phyloP scores from a whole-genome alignment of 2,329 filamentous ascomycete genomes.

The Ophiostoma populinum region DNA sequence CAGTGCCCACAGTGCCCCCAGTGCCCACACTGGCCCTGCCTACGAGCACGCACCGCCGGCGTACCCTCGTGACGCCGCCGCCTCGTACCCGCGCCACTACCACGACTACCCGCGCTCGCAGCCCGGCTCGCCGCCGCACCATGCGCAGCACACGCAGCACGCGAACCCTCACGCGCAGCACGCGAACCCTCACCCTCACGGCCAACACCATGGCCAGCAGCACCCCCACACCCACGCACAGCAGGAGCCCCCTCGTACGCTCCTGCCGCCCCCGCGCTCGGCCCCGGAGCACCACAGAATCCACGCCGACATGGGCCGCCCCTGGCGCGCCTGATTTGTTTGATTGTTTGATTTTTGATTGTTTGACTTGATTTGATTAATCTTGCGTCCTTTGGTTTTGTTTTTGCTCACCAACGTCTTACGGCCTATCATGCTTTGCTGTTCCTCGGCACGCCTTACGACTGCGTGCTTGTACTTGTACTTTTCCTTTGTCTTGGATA shows the following conservation, averaged over 20 bases:
- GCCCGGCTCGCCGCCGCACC: constrained; percentile 8
- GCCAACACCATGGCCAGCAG: constrained; percentile 1
- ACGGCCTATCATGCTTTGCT: too few species aligned
- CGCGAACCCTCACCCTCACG: constrained; percentile 1
- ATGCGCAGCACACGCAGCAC: background rate
- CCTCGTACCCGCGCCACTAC: background rate
- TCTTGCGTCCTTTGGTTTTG: too few species aligned
- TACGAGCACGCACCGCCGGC: too few species aligned
- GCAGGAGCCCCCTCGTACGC: constrained; percentile 4
- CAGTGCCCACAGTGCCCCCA: too few species aligned
- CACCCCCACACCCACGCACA: constrained; percentile 5
- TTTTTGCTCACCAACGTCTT: too few species aligned
- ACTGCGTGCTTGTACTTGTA: too few species aligned
- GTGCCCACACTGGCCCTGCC: background rate
- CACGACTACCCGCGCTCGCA: constrained; percentile 6
- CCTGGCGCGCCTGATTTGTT: too few species aligned
- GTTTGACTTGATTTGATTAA: too few species aligned
- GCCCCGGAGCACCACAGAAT: constrained; percentile 26
- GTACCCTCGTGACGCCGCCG: too few species aligned
- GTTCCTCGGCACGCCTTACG: too few species aligned
- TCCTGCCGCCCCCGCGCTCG: constrained; percentile 10
- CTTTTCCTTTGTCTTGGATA: too few species aligned
- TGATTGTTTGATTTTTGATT: too few species aligned
- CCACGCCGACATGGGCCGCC: constrained; percentile 29
- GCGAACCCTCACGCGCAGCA: constrained; percentile 1